Conservation (phyloP, 2,329 filamentous ascomycete genomes). For the Arthroderma sp. region DNA sequence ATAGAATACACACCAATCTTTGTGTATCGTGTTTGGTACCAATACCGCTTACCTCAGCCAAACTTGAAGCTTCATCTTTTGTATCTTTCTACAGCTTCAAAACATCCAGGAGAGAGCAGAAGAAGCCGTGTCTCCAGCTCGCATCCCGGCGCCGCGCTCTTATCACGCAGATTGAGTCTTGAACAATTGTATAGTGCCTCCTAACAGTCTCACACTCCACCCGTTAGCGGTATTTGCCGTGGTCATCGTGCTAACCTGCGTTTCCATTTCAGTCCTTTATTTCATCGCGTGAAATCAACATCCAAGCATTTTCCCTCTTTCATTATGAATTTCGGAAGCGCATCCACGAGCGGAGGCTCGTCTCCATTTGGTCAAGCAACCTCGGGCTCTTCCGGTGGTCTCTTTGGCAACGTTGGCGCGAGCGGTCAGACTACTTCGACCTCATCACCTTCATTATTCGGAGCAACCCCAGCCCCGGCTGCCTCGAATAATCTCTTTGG, state of each 20-base stretch:
- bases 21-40: neutral
- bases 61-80: neutral
- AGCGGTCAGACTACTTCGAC: conserved; percentile 4
- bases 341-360: conserved; percentile 26
- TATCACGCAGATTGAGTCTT: neutral
- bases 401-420: conserved; percentile 15
- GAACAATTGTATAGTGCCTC: neutral
- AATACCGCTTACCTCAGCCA: neutral
- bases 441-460: conserved; percentile 9
- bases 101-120: neutral
- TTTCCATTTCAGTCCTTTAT: neutral
- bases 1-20: neutral
- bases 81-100: neutral
- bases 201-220: neutral
- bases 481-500: neutral
- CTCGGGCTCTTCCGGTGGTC: conserved; percentile 5
- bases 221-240: neutral
- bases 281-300: neutral
- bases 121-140: neutral
- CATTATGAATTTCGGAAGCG: conserved; percentile 25
- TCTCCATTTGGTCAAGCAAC: conserved; percentile 11
- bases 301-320: neutral
- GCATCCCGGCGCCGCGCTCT: neutral
- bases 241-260: neutral
- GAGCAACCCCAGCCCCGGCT: conserved; percentile 7